phyloP scores from a whole-genome alignment of 2,329 filamentous ascomycete genomes.

The Xylariomycetidae sp. region DNA sequence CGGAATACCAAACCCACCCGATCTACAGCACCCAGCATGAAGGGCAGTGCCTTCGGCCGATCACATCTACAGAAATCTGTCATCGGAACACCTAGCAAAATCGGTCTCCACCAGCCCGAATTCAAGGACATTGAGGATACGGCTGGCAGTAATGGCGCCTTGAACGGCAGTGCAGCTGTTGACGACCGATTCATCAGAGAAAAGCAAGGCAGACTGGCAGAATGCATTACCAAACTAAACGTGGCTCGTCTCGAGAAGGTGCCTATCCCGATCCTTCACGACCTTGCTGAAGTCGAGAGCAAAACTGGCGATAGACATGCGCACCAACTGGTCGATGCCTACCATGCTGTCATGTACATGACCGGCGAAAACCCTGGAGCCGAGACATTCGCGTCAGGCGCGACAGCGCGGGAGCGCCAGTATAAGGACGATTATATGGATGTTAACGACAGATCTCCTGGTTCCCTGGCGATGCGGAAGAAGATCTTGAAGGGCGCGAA shows the following conservation, averaged over 20 bases:
- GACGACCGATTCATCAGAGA: slow-evolving; percentile 75
- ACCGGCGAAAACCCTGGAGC: slow-evolving; percentile 63
- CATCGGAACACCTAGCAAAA: slow-evolving; percentile 70
- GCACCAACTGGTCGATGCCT: slow-evolving; percentile 73
- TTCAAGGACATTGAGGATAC: slow-evolving; percentile 64
- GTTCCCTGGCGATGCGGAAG: slow-evolving; percentile 64
- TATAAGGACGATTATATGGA: slow-evolving; percentile 75
- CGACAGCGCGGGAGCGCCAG: slow-evolving; percentile 66
- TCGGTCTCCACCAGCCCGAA: slow-evolving; percentile 56
- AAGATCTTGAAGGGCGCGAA: slow-evolving; percentile 76
- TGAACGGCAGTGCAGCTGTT: slow-evolving; percentile 44
- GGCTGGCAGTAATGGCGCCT: slow-evolving; percentile 39
- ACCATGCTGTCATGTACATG: slow-evolving; percentile 73
- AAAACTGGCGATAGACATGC: slow-evolving; percentile 65
- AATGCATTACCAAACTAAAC: slow-evolving; percentile 76
- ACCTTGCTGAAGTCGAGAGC: slow-evolving; percentile 69
- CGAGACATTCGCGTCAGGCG: slow-evolving; percentile 52
- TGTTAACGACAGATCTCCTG: slow-evolving; percentile 58
- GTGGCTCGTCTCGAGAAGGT: slow-evolving; percentile 58
- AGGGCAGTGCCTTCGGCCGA: slow-evolving; percentile 53
- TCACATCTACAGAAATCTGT: slow-evolving; percentile 76
- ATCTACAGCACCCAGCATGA: slow-evolving; percentile 29
- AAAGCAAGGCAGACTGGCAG: slow-evolving; percentile 76
- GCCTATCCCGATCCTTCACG: slow-evolving; percentile 67
- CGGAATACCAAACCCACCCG: slow-evolving; percentile 37